These are phyloP conservation scores for Lathyrus oleraceus DNA, from an alignment of 306 rosid genomes.

Conservation along the genomic window DNA sequence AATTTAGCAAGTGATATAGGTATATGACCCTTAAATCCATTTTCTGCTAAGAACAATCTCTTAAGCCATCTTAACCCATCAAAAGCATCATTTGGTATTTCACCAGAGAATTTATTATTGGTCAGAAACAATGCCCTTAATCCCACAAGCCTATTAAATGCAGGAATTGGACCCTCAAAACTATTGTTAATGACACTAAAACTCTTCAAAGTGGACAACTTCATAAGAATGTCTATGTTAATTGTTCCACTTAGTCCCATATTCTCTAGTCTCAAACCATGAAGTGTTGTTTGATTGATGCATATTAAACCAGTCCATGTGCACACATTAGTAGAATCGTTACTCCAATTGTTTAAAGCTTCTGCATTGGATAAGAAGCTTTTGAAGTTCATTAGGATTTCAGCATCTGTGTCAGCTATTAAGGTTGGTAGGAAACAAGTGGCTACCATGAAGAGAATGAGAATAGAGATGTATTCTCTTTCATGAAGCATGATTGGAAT, in stretches of 20 bases:
- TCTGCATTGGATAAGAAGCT: conserved; percentile 40
- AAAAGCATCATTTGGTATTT: conserved; percentile 53
- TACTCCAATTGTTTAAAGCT: conserved; percentile 59
- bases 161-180: conserved; percentile 64
- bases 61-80: conserved; percentile 50
- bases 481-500: conserved; percentile 34
- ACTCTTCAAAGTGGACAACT: conserved; percentile 42
- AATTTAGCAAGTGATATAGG: conserved; percentile 63
- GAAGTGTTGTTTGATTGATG: not conserved
- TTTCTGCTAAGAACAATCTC: conserved; percentile 57
- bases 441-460: conserved; percentile 26
- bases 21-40: conserved; percentile 56
- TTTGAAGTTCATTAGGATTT: conserved; percentile 57
- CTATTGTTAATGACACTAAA: conserved; percentile 62
- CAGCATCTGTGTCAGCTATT: conserved; percentile 20
- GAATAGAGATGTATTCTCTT: conserved; percentile 18
- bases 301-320: conserved; percentile 70
- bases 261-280: conserved; percentile 52
- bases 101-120: conserved; percentile 58
- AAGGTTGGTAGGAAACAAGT: conserved; percentile 28
- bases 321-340: conserved; percentile 38
- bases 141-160: conserved; percentile 43
- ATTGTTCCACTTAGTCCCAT: conserved; percentile 65
- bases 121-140: conserved; percentile 56
- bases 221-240: conserved; percentile 41